Base-by-base conservation (phyloP, 140 eudicot species). In the Ambrosia hybrid region DNA sequence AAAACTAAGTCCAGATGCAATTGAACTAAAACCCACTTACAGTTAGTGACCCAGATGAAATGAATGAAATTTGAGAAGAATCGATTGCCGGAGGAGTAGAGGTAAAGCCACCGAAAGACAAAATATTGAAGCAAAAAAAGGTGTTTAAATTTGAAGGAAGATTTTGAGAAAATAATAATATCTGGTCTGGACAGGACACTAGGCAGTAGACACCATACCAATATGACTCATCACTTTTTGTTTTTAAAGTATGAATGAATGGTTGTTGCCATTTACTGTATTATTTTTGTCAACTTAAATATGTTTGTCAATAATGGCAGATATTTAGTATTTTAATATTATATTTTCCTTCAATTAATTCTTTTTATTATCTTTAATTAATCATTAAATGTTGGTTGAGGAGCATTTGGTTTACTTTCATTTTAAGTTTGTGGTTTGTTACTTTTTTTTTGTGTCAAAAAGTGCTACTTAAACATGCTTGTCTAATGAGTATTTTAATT, bases 31-130 rank as follows among this genome's bases (percentile, higher is more conserved):
- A 30, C 53, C 76, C 66, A 71, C 33, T 62, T 77, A 43, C 34
- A 49, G 71, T 77, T 70, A 10, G 17, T 38, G 14, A 69, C 65
- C 60, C 26, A 58, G 37, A 77, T 37, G 76, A 49, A 43, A 45
- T 4, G 6, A 36, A 33, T 74, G 16, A 34, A 51, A 60, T 51
- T 61, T 62, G 26, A 53, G 61, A 73, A 73, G 52, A 56, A 43
- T 33, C 12, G 60, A 62, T 68, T 9, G 16, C 63, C 36, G 58
- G 74, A 34, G 73, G 33, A 76, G 80, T 51, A 69, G 58, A 79
- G 58, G 64, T 75, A 73, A 79, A 72, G 83, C 66, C 83, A 79
- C 79, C 79, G 79, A 73, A 78, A 66, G 79, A 79, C 71, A 73
- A 73, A 78, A 78, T 66, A 21, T 58, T 67, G 78, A 78, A 71